Conservation (phyloP, 306 rosid species). For the Benincasa hispida region DNA sequence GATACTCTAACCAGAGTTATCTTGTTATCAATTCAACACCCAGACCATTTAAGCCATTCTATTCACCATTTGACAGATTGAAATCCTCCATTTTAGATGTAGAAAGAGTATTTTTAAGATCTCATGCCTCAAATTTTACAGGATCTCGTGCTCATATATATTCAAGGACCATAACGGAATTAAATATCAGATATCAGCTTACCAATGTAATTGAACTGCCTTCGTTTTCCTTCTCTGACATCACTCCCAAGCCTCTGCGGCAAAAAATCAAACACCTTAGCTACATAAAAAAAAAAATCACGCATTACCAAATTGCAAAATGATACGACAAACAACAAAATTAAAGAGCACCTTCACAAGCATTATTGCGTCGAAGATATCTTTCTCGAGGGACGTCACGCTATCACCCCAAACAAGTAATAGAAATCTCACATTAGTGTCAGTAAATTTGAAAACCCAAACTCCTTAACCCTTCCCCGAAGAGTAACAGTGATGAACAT, state of each 20-base stretch:
- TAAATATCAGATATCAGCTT: not conserved
- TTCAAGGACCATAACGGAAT: not conserved
- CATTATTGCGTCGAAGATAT: conserved; percentile 53
- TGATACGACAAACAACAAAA: conserved; percentile 20
- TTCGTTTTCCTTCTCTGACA: conserved; percentile 87
- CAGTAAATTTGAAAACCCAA: not conserved
- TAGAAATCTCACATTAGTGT: not conserved
- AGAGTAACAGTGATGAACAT: not conserved
- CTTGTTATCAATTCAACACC: not conserved
- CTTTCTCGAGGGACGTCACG: conserved; percentile 42
- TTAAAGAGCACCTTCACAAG: conserved; percentile 50
- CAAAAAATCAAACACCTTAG: conserved; percentile 49
- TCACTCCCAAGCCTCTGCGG: conserved; percentile 63
- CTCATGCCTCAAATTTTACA: not conserved
- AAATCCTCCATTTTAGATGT: not conserved
- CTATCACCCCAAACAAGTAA: conserved; percentile 24
- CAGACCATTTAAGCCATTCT: not conserved
- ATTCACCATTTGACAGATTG: not conserved
- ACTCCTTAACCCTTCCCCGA: not conserved
- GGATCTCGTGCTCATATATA: not conserved
- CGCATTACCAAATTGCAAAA: not conserved
- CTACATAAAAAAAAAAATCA: conserved; percentile 25
- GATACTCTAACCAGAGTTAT: not conserved
- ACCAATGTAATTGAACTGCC: conserved; percentile 94
- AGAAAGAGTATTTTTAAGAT: not conserved